phyloP scores from a whole-genome alignment of 352 stramenopile genomes.

The Pythium periplocum region DNA sequence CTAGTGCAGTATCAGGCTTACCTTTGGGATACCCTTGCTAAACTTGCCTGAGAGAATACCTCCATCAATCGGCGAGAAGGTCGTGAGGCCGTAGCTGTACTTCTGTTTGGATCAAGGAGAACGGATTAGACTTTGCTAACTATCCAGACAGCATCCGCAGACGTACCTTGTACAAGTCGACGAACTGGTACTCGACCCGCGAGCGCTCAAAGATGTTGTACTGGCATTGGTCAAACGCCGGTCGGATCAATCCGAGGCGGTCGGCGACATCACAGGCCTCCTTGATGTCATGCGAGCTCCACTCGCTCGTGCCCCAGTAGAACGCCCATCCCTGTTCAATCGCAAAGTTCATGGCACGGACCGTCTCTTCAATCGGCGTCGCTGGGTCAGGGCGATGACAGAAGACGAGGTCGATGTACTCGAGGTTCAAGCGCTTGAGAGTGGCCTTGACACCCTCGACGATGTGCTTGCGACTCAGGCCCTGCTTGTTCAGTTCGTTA shows the following conservation, averaged over 20 bases:
- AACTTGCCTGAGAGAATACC: constrained; percentile 48
- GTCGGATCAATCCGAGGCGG: constrained; percentile 23
- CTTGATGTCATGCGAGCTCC: constrained; percentile 34
- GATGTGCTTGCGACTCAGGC: constrained; percentile 40
- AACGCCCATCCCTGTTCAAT: constrained; percentile 36
- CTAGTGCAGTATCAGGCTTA: no score
- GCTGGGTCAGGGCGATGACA: constrained; percentile 25
- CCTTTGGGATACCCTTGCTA: constrained; percentile 12
- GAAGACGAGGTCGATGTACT: constrained; percentile 43
- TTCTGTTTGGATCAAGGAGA: not conserved
- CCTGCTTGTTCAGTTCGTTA: constrained; percentile 17
- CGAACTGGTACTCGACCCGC: constrained; percentile 35
- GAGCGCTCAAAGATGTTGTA: constrained; percentile 51
- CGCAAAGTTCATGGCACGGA: constrained; percentile 46
- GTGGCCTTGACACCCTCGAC: constrained; percentile 36
- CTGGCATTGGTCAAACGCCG: constrained; percentile 34
- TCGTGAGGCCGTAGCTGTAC: constrained; percentile 33
- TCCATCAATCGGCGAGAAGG: constrained; percentile 29
- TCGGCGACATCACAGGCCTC: constrained; percentile 32
- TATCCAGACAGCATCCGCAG: no score
- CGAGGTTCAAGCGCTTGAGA: constrained; percentile 28
- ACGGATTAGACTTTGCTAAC: no score
- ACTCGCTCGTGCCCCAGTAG: constrained; percentile 53
- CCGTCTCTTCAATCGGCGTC: constrained; percentile 37
- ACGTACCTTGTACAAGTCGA: constrained; percentile 18